Evolutionary conservation across 306 rosid species (phyloP), one percentile per base, ranked within the genome.

Genomic region (Ammopiptanthus mongolicus): DNA sequence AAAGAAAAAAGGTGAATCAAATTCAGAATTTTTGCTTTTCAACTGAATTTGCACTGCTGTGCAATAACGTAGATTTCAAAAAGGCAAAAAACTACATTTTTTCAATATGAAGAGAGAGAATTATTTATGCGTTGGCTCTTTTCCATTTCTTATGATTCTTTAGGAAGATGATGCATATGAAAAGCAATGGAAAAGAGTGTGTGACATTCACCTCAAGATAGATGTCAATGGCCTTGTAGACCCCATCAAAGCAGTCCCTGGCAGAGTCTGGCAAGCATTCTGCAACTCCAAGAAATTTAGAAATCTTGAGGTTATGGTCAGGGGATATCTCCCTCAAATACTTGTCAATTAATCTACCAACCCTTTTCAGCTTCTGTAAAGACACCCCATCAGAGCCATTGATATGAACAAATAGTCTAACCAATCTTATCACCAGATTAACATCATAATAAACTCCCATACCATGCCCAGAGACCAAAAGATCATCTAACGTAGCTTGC

Each of bases 311-410:
- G 60, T 86, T 87, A 59, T 89, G 94, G 29, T 91, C 98, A 6
- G 98, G 98, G 0, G 97, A 84, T 77, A 94, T 94, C 78, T 91
- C 97, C 74, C 84, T 78, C 84, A 91, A 80, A 68, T 94, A 94
- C 75, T 84, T 84, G 66, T 94, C 97, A 39, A 91, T 60, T 75
- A 91, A 81, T 70, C 82, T 86, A 11, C 96, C 96, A 62, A 85
- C 90, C 75, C 80, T 89, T 82, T 84, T 89, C 88, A 89, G 53
- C 83, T 83, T 94, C 44, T 76, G 84, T 4, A 78, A 58, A 44
- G 78, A 83, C 8, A 78, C 22, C 8, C 77, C 89, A 17, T 80
- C 83, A 55, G 39, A 46, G 0, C 79, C 69, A 70, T 78, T 78
- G 48, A 63, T 59, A 31, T 78, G 75, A 51, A 83, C 93, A 82